These are phyloP conservation scores for Eurotiales sp. DNA, from an alignment of 2,329 filamentous ascomycete species.

Conservation along the genomic window DNA sequence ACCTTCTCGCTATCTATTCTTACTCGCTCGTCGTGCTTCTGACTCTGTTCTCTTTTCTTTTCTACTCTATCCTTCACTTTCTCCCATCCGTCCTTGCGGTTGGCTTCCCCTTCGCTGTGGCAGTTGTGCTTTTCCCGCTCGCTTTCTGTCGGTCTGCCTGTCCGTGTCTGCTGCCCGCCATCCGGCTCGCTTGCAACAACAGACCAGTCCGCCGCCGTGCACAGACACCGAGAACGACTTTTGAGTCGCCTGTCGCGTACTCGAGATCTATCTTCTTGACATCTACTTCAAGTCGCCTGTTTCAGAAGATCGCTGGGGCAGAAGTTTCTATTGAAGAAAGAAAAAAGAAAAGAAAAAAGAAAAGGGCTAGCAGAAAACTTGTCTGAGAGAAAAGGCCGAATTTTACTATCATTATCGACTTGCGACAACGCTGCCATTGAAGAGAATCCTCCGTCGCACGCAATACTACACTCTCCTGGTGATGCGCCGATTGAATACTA, in stretches of 20 bases:
- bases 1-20: background rate
- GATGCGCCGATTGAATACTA: slow-evolving; percentile 12
- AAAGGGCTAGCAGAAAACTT: too few species aligned
- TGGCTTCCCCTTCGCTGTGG: too few species aligned
- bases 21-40: background rate
- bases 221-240: background rate
- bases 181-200: background rate
- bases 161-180: background rate
- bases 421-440: too few species aligned
- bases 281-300: too few species aligned
- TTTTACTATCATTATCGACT: too few species aligned
- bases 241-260: slow-evolving; percentile 7
- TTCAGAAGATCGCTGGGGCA: too few species aligned
- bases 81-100: background rate
- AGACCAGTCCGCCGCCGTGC: background rate
- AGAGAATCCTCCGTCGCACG: too few species aligned
- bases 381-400: too few species aligned
- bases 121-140: background rate
- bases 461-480: background rate
- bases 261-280: too few species aligned
- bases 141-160: background rate
- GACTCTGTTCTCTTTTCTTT: background rate
- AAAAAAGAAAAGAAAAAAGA: too few species aligned
- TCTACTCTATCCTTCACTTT: too few species aligned
- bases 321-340: too few species aligned